Percentiles rank a stretch among this genome's conserved stretches.
These are phyloP conservation scores for Ascodesmis nigricans DNA, from an alignment of 495 filamentous ascomycete species.

Conservation along the genomic window DNA sequence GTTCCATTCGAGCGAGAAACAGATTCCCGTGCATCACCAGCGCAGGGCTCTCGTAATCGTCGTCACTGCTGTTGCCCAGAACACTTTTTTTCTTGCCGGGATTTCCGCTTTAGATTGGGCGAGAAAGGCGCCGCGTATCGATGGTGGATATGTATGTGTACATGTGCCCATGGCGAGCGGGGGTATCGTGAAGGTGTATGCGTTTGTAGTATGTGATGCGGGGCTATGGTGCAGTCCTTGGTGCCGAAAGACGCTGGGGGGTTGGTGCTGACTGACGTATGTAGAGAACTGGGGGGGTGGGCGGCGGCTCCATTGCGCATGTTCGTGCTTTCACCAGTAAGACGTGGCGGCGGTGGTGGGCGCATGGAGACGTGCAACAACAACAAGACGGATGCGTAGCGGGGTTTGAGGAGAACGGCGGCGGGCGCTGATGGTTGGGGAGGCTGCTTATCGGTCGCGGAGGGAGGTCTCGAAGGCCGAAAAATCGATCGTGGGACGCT, in stretches of 20 bases:
- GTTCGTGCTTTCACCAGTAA: not conserved
- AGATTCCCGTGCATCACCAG: slow-evolving; percentile 1
- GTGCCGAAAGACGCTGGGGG: too few species aligned
- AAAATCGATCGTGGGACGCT: slow-evolving; percentile 19
- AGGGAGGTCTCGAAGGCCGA: slow-evolving; percentile 7
- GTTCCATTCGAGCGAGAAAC: slow-evolving; percentile 2
- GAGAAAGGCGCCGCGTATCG: too few species aligned
- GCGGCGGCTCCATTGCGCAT: not conserved
- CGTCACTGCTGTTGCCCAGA: too few species aligned
- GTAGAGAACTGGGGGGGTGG: not conserved
- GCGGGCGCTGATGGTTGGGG: too few species aligned
- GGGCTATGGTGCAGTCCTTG: too few species aligned
- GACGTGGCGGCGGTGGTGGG: not conserved
- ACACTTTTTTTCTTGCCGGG: too few species aligned
- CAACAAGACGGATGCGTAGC: not conserved
- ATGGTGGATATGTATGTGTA: too few species aligned
- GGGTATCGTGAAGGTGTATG: too few species aligned
- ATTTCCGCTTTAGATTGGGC: too few species aligned
- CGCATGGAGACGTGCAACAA: not conserved
- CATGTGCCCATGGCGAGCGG: too few species aligned
- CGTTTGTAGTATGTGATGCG: too few species aligned
- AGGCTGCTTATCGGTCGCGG: slow-evolving; percentile 11
- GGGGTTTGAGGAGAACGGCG: slow-evolving; percentile 1
- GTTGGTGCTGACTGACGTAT: not conserved
- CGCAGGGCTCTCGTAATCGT: slow-evolving; percentile 2